phyloP scores from a whole-genome alignment of 768 basidiomycete species.

The Suillus discolor region DNA sequence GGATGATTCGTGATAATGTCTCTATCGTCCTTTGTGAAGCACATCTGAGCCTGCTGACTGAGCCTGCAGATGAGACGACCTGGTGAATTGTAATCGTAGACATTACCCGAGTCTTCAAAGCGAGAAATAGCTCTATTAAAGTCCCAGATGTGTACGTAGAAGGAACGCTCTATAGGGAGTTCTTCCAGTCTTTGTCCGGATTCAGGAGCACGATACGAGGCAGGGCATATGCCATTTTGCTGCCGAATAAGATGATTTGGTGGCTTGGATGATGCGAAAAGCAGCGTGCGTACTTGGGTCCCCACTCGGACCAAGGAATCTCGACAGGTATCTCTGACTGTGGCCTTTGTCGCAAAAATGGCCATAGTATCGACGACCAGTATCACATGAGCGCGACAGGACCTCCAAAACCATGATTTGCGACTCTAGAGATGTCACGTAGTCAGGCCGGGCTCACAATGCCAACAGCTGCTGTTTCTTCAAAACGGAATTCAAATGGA shows the following conservation, averaged over 20 bases:
- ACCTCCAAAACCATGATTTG: not conserved
- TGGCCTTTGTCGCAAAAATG: not conserved
- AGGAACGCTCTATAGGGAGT: not conserved
- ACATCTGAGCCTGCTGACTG: not conserved
- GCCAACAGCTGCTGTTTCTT: not conserved
- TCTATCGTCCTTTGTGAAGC: not conserved
- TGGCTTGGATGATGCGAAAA: conserved; percentile 4
- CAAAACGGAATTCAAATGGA: not conserved
- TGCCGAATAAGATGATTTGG: not conserved
- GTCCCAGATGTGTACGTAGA: conserved; percentile 2
- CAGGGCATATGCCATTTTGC: conserved; percentile 1
- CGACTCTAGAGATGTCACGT: not conserved
- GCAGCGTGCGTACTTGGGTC: not conserved
- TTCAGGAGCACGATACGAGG: not conserved
- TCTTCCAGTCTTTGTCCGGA: not conserved
- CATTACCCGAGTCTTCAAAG: not conserved
- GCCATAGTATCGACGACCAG: not conserved
- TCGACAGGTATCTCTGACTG: not conserved
- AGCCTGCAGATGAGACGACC: not conserved
- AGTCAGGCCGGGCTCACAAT: not conserved
- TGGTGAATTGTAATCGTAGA: not conserved
- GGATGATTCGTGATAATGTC: not conserved
- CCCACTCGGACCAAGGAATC: conserved; percentile 1
- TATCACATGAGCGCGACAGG: not conserved
- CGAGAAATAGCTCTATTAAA: not conserved